A percentile compares a stretch with the other conserved stretches of the same genome.
Conservation (phyloP, 2,329 filamentous ascomycete genomes). For the Colletotrichum ledebouriae region DNA sequence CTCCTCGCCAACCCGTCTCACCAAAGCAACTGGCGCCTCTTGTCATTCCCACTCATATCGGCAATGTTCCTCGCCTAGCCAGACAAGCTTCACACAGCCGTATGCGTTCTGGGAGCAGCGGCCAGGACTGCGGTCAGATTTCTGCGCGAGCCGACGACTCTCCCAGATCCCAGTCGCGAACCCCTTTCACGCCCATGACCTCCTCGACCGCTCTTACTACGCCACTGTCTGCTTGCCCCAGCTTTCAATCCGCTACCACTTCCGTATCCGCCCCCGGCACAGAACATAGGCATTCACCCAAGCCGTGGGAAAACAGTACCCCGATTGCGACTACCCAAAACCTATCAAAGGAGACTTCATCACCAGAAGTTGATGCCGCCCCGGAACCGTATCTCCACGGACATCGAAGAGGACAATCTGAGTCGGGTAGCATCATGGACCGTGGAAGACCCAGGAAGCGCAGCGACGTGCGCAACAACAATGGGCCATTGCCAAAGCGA, state of each 20-base stretch:
- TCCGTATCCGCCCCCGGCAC: slow-evolving; percentile 63
- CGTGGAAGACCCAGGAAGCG: slow-evolving; percentile 72
- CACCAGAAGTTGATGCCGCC: slow-evolving; percentile 51
- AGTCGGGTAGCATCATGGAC: slow-evolving; percentile 71
- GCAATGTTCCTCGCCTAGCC: slow-evolving; percentile 39
- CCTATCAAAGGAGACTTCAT: slow-evolving; percentile 47
- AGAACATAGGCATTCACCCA: slow-evolving; percentile 59
- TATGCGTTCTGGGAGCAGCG: slow-evolving; percentile 60
- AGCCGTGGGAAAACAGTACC: slow-evolving; percentile 56
- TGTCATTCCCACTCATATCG: slow-evolving; percentile 60
- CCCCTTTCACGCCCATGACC: slow-evolving; percentile 61
- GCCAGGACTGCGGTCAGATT: slow-evolving; percentile 56
- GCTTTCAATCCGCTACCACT: slow-evolving; percentile 44
- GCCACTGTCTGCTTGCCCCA: slow-evolving; percentile 58
- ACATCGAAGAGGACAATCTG: slow-evolving; percentile 69
- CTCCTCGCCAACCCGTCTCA: slow-evolving; percentile 55
- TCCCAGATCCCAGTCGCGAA: slow-evolving; percentile 55
- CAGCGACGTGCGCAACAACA: slow-evolving; percentile 57
- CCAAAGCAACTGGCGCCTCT: slow-evolving; percentile 69
- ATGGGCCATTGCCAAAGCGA: slow-evolving; percentile 53
- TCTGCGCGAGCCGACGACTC: slow-evolving; percentile 62
- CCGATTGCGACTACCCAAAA: slow-evolving; percentile 48
- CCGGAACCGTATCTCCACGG: slow-evolving; percentile 47
- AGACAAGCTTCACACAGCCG: slow-evolving; percentile 59
- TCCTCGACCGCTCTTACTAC: slow-evolving; percentile 57